phyloP scores from a whole-genome alignment of 495 filamentous ascomycete genomes.

The Aspergillus carlsbadensis region DNA sequence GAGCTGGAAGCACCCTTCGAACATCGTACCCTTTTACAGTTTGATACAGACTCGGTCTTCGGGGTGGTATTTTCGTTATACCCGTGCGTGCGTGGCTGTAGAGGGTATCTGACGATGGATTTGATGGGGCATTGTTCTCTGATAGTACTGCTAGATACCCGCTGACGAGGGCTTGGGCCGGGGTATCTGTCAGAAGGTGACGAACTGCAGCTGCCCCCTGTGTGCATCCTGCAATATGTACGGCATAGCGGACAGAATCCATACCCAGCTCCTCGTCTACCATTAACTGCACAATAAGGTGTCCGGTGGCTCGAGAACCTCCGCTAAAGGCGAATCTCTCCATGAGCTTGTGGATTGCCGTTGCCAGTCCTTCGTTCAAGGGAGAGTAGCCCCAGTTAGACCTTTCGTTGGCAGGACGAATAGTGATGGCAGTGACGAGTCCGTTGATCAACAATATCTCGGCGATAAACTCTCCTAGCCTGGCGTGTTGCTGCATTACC shows the following conservation, averaged over 20 bases:
- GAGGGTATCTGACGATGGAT: neutral
- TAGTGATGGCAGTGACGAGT: constrained; percentile 59
- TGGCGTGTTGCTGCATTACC: constrained; percentile 67
- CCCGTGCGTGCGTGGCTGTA: neutral
- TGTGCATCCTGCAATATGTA: constrained; percentile 40
- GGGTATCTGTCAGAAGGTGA: constrained; percentile 26
- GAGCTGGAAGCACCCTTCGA: constrained; percentile 1
- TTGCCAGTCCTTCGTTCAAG: constrained; percentile 48
- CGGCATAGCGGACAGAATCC: constrained; percentile 37
- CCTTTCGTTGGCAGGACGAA: constrained; percentile 45
- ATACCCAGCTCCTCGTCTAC: constrained; percentile 48
- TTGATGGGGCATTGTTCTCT: neutral
- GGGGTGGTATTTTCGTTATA: neutral
- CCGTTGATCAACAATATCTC: constrained; percentile 64
- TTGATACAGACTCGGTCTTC: constrained; percentile 11
- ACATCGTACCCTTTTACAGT: constrained; percentile 2
- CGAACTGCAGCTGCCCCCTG: constrained; percentile 32
- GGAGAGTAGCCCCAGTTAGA: constrained; percentile 57
- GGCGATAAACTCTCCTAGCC: constrained; percentile 65
- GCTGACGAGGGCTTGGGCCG: constrained; percentile 18
- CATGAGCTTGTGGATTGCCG: constrained; percentile 62
- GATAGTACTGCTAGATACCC: constrained; percentile 39
- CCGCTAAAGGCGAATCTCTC: constrained; percentile 49
- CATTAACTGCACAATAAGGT: constrained; percentile 67
- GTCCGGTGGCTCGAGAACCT: constrained; percentile 59